phyloP scores from a whole-genome alignment of 345 rosid species.

The Reutealis trisperma region DNA sequence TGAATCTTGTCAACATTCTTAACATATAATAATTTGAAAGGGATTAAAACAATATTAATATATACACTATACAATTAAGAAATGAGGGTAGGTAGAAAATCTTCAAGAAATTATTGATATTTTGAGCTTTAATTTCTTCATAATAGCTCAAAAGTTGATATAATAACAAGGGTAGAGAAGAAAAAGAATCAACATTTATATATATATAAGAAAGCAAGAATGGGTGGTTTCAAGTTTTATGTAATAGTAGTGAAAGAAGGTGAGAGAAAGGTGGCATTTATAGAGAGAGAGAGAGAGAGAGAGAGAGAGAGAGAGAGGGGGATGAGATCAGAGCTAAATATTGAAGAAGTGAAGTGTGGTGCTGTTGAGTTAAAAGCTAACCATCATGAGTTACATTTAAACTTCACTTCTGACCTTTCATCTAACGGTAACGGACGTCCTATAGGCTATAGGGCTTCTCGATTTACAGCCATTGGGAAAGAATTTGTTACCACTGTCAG shows the following conservation, averaged over 20 bases:
- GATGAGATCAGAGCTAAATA: too few relatives aligned
- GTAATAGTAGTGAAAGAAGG: background rate
- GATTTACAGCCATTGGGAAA: background rate
- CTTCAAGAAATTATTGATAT: background rate
- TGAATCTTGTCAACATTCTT: conserved; percentile 30
- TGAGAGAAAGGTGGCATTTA: conserved; percentile 31
- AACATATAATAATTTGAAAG: too few relatives aligned
- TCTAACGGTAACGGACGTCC: conserved; percentile 35
- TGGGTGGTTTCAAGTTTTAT: background rate
- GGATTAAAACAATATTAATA: too few relatives aligned
- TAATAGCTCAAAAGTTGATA: background rate
- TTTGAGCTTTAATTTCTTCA: conserved; percentile 5
- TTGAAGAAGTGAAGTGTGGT: background rate
- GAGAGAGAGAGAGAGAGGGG: conserved; percentile 1
- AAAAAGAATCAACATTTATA: background rate
- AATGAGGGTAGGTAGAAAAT: background rate
- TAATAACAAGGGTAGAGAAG: background rate
- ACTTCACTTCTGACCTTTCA: conserved; percentile 17
- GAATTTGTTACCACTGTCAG: background rate
- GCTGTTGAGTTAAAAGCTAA: conserved; percentile 13
- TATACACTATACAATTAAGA: too few relatives aligned
- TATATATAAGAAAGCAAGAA: background rate
- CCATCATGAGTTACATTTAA: conserved; percentile 27
- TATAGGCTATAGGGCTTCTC: background rate
- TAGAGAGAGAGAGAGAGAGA: conserved; percentile 12